phyloP scores from a whole-genome alignment of 2,329 filamentous ascomycete genomes.

The Polytolypa hystricis region DNA sequence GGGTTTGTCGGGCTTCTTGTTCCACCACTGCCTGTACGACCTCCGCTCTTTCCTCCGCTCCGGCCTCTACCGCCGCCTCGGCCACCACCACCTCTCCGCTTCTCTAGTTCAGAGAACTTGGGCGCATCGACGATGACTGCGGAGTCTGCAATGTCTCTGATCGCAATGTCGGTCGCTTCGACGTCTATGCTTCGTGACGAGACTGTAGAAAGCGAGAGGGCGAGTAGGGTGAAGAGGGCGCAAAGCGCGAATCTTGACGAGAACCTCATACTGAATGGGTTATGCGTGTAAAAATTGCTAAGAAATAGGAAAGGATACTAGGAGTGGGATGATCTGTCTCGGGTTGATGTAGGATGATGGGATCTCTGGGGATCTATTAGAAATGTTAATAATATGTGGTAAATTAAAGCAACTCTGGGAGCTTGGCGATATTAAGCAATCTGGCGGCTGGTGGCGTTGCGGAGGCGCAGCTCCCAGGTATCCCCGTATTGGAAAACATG shows the following conservation, averaged over 20 bases:
- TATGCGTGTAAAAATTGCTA: neutral
- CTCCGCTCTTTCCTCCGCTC: constrained; percentile 18
- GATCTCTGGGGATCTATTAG: too few species aligned
- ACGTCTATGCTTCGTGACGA: constrained; percentile 20
- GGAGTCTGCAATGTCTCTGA: neutral
- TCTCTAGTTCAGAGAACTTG: constrained; percentile 27
- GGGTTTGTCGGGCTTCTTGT: constrained; percentile 12
- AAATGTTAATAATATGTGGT: too few species aligned
- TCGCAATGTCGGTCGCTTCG: constrained; percentile 6
- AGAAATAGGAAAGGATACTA: too few species aligned
- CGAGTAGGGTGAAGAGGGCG: too few species aligned
- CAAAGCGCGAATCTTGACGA: constrained; percentile 14
- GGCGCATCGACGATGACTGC: constrained; percentile 5
- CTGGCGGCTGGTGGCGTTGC: too few species aligned
- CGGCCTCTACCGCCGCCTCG: constrained; percentile 27
- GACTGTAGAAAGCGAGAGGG: constrained; percentile 19
- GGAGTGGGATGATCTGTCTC: too few species aligned
- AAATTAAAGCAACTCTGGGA: too few species aligned
- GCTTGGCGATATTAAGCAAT: too few species aligned
- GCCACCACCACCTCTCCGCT: constrained; percentile 41
- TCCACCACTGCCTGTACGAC: constrained; percentile 15
- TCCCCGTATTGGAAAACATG: too few species aligned
- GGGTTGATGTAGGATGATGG: too few species aligned
- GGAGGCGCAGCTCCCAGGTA: too few species aligned
- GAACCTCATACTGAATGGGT: constrained; percentile 25